Evolutionary conservation across 768 basidiomycete species (phyloP), one percentile per base, ranked within the genome.

Genomic region (Mycena vulgaris): DNA sequence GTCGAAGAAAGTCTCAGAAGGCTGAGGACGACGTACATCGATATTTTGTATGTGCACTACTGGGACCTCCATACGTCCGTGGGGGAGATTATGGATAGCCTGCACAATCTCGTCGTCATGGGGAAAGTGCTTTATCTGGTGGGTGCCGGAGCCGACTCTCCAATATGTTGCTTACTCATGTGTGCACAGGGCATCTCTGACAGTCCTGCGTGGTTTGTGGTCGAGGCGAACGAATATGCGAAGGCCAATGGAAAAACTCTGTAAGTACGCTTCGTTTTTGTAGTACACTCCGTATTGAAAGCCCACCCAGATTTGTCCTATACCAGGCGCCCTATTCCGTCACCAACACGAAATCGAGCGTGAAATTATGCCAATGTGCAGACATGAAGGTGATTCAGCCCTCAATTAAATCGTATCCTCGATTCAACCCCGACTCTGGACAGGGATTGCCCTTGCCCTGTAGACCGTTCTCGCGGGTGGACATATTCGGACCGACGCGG

Each of bases 31-130:
- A 79, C 83, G 31, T 92, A 87, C 71, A 83, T 90, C 70, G 88
- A 90, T 70, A 82, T 90, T 53, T 74, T 89, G 33, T 89, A 89
- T 66, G 74, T 89, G 5, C 89, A 89, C 73, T 87, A 81, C 79
- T 84, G 84, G 87, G 86, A 87, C 63, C 84, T 79, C 68, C 77
- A 82, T 10, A 85, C 85, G 9, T 81, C 80, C 14, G 78, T 87
- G 87, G n/a, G n/a, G n/a, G n/a, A n/a, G n/a, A n/a, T n/a, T n/a
- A n/a, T n/a, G n/a, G 81, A 82, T 39, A 74, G 75, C 23, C 76
- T 88, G 14, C 83, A 87, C 70, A 76, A 75, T 17, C 75, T 87
- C 30, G 83, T 86, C 55, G 77, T 76, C 31, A 70, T 75, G 40
- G 84, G 84, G 35, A 87, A 85, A 66, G 84, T 85, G 11, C 77